A percentile compares a stretch with the other conserved stretches of the same genome.
These are phyloP conservation scores for Geotrichum restrictum DNA, from an alignment of 1,139 yeast species.

Conservation along the genomic window DNA sequence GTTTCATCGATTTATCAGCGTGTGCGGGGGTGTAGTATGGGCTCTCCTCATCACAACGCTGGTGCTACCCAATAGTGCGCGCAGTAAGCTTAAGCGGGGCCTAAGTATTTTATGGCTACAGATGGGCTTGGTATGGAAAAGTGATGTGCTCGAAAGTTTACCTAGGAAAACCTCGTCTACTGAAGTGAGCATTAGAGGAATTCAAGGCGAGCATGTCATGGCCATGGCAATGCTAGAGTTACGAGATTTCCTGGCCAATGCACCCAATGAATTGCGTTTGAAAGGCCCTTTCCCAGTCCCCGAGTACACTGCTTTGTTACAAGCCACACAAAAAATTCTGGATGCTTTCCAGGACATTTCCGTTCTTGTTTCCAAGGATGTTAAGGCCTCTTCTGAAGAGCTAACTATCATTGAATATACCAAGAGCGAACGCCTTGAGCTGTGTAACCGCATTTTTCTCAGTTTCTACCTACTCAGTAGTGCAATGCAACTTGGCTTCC, in stretches of 20 bases:
- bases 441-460: slow-evolving; percentile 67
- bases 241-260: slow-evolving; percentile 58
- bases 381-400: slow-evolving; percentile 52
- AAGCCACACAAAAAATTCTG: slow-evolving; percentile 59
- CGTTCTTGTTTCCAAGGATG: slow-evolving; percentile 62
- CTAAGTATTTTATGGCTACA: slow-evolving; percentile 69
- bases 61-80: slow-evolving; percentile 71
- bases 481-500: slow-evolving; percentile 70
- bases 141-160: slow-evolving; percentile 47
- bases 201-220: slow-evolving; percentile 35
- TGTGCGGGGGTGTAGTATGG: slow-evolving; percentile 71
- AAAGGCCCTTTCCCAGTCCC: slow-evolving; percentile 66
- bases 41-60: slow-evolving; percentile 59
- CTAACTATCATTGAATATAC: slow-evolving; percentile 54
- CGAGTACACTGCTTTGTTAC: slow-evolving; percentile 50
- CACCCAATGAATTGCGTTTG: slow-evolving; percentile 70
- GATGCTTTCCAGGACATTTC: slow-evolving; percentile 74
- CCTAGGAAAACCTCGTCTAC: slow-evolving; percentile 27
- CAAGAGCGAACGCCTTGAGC: slow-evolving; percentile 57
- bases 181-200: slow-evolving; percentile 27
- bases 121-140: slow-evolving; percentile 78
- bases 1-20: slow-evolving; percentile 69
- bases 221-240: slow-evolving; percentile 60
- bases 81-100: slow-evolving; percentile 61
- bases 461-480: slow-evolving; percentile 76